Evolutionary conservation across 345 rosid genomes (phyloP), one percentile per base, ranked within the genome.

Genomic region (Sapria himalayana): DNA sequence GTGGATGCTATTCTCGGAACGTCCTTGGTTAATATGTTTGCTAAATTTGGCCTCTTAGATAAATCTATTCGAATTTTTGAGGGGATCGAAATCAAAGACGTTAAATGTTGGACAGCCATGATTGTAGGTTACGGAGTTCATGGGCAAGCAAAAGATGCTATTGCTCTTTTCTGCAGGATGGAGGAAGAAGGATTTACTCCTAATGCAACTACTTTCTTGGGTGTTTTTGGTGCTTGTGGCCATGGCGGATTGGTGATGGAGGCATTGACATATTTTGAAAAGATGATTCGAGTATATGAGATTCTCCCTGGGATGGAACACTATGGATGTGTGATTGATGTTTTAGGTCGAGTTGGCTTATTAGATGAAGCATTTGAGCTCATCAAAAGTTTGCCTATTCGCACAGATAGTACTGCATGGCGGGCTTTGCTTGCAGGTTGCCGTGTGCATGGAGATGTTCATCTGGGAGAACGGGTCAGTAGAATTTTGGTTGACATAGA

Each of bases 351-450:
- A 39, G 73, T 67, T 13, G 92, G 81, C 29, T 39, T 72, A 55
- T 67, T 78, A 38, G 56, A 65, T 52, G 85, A 74, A 58, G 73
- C 85, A 4, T 41, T 60, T 49, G 54, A 65, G 22, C 42, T 74
- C 9, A 72, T 78, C 4, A 45, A 46, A 14, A 67, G 60, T 11
- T 55, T 74, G 61, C 76, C 73, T 0, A 51, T 70, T 20, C 61
- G 51, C 60, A 46, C 43, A 0, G 78, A 74, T 41, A 68, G 71
- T 21, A 60, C 70, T 2, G 68, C 75, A 33, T 72, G 81, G 84
- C 75, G 85, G 36, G 52, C 78, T 16, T 25, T 78, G 56, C 71
- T 74, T 27, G 72, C 78, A 29, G 78, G 78, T 52, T 74, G 81
- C 54, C 55, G 85, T 46, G 64, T 74, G 11, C 57, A 65, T 39